phyloP scores from a whole-genome alignment of 148 eudicot genomes.

The Rheum nobile region DNA sequence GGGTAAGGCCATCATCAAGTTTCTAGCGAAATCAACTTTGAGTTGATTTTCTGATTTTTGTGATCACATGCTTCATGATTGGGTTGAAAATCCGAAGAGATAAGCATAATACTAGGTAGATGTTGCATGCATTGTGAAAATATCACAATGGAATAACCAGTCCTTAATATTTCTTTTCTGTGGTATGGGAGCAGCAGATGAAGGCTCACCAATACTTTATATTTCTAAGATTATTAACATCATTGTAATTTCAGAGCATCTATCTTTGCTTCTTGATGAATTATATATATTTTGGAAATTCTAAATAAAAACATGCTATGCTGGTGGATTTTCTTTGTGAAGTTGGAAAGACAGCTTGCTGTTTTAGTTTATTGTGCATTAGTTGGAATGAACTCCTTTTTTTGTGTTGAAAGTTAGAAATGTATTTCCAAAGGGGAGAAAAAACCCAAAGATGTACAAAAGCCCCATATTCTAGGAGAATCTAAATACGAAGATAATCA shows the following conservation, averaged over 20 bases:
- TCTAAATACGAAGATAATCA: too few relatives aligned
- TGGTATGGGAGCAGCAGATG: not conserved
- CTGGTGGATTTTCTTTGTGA: not conserved
- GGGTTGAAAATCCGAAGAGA: not conserved
- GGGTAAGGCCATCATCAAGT: constrained; percentile 27
- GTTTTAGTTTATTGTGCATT: not conserved
- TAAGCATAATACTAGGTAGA: not conserved
- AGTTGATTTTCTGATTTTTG: not conserved
- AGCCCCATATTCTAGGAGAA: too few relatives aligned
- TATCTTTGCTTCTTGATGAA: not conserved
- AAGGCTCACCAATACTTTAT: not conserved
- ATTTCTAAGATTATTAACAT: not conserved
- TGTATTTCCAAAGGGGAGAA: too few relatives aligned
- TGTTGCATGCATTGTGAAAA: not conserved
- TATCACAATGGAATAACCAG: not conserved
- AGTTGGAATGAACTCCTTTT: not conserved
- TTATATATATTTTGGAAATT: not conserved
- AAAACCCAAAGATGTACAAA: too few relatives aligned
- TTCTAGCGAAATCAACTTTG: not conserved
- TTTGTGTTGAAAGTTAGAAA: too few relatives aligned
- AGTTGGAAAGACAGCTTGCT: not conserved
- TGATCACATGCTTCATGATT: not conserved
- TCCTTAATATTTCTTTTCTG: not conserved
- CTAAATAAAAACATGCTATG: not conserved
- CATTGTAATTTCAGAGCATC: not conserved